Conservation (phyloP, 768 basidiomycete genomes). For the Tylopilus intermedius region DNA sequence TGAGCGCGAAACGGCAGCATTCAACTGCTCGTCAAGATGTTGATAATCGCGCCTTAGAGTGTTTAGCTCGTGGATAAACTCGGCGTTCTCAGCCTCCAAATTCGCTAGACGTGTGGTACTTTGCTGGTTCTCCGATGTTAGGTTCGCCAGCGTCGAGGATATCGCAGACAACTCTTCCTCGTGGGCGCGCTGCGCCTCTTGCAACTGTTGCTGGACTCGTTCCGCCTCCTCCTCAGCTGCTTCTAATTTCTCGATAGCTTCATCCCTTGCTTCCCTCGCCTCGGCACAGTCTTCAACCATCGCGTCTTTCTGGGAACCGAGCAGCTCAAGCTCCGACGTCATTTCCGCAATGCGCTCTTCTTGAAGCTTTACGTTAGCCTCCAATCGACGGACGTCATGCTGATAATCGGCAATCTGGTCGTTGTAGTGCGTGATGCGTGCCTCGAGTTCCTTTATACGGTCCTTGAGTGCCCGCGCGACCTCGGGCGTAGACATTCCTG, state of each 20-base stretch:
- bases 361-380: constrained; percentile 67
- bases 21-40: constrained; percentile 10
- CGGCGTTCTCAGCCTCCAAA: constrained; percentile 15
- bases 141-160: constrained; percentile 36
- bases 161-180: constrained; percentile 35
- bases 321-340: constrained; percentile 62
- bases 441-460: constrained; percentile 68
- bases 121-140: constrained; percentile 31
- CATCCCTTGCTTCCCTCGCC: constrained; percentile 68
- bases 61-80: constrained; percentile 13
- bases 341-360: constrained; percentile 73
- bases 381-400: constrained; percentile 71
- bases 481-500: constrained; percentile 54
- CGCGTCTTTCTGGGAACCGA: constrained; percentile 63
- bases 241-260: constrained; percentile 52
- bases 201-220: constrained; percentile 30
- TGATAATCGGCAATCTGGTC: constrained; percentile 76
- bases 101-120: constrained; percentile 14
- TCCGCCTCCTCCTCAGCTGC: constrained; percentile 61
- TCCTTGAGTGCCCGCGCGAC: constrained; percentile 51
- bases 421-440: constrained; percentile 57
- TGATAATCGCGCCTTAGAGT: constrained; percentile 8
- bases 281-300: constrained; percentile 85
- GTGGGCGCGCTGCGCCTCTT: constrained; percentile 20
- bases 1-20: constrained; percentile 4